A percentile compares a stretch with the other conserved stretches of the same genome.
Conservation (phyloP, 2,329 filamentous ascomycete species). For the Fusarium verrucosum region DNA sequence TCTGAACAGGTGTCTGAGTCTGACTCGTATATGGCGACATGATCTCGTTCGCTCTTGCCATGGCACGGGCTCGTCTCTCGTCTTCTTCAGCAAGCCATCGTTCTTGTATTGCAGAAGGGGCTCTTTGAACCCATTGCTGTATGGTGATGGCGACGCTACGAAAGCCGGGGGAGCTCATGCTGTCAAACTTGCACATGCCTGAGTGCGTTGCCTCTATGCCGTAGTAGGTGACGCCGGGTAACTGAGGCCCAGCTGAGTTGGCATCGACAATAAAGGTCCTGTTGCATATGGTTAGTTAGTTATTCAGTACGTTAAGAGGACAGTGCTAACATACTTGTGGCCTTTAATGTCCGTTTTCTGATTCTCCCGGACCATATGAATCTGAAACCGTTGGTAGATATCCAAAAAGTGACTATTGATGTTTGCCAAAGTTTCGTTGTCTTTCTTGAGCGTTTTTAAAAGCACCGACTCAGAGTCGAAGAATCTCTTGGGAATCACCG, state of each 20-base stretch:
- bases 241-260: slow-evolving; percentile 72
- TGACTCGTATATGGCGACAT: slow-evolving; percentile 45
- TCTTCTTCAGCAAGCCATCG: slow-evolving; percentile 70
- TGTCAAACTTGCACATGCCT: slow-evolving; percentile 76
- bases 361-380: slow-evolving; percentile 81
- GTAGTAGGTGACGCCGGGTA: slow-evolving; percentile 76
- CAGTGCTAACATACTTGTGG: slow-evolving; percentile 56
- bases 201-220: slow-evolving; percentile 79
- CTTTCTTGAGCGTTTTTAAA: slow-evolving; percentile 74
- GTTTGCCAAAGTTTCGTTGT: slow-evolving; percentile 77
- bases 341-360: slow-evolving; percentile 75
- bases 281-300: not conserved
- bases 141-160: slow-evolving; percentile 60
- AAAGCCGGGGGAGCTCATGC: slow-evolving; percentile 72
- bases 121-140: slow-evolving; percentile 62
- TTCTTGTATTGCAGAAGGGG: slow-evolving; percentile 61
- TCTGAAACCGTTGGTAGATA: slow-evolving; percentile 74
- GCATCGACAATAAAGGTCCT: slow-evolving; percentile 73
- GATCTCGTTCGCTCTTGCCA: slow-evolving; percentile 58
- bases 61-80: slow-evolving; percentile 56
- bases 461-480: slow-evolving; percentile 74
- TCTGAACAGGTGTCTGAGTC: not conserved
- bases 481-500: slow-evolving; percentile 70
- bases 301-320: not conserved
- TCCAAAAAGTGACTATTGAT: slow-evolving; percentile 79